Conservation (phyloP, 306 rosid species). For the Castanospermum australe region DNA sequence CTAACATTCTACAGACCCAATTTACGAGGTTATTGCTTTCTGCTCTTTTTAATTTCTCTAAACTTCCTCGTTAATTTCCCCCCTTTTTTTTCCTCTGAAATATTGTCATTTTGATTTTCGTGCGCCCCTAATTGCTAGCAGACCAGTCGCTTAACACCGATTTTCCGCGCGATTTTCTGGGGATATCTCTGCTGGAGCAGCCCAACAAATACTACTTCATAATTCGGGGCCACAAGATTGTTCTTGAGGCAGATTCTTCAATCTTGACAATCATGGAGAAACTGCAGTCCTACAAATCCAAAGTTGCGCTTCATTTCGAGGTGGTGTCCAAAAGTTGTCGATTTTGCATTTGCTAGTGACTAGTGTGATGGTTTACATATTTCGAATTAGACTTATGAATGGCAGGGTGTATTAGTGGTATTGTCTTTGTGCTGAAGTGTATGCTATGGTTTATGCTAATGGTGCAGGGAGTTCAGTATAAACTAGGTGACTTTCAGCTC, state of each 20-base stretch:
- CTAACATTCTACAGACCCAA: conserved; percentile 86
- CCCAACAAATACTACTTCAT: conserved; percentile 79
- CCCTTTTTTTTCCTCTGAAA: neutral
- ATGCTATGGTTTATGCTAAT: conserved; percentile 4
- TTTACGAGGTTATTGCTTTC: conserved; percentile 56
- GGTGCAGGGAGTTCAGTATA: conserved; percentile 60
- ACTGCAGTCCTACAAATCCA: conserved; percentile 83
- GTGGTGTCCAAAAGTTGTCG: conserved; percentile 11
- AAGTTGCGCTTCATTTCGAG: conserved; percentile 80
- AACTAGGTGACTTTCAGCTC: conserved; percentile 80
- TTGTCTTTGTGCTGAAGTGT: neutral
- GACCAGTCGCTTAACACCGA: conserved; percentile 50
- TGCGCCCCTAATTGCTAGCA: conserved; percentile 8
- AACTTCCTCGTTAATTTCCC: neutral
- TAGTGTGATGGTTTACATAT: neutral
- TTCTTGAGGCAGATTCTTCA: conserved; percentile 78
- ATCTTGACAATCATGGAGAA: conserved; percentile 87
- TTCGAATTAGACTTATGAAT: neutral
- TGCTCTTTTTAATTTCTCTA: neutral
- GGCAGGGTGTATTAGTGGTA: too few species aligned
- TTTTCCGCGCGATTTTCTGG: conserved; percentile 78
- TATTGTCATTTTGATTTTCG: neutral
- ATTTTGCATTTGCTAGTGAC: neutral
- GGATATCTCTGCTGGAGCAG: conserved; percentile 74
- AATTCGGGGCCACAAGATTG: conserved; percentile 69